Evolutionary conservation across 2,329 filamentous ascomycete species (phyloP), one percentile per base, ranked within the genome.

Genomic region (Alternaria tenuissima): DNA sequence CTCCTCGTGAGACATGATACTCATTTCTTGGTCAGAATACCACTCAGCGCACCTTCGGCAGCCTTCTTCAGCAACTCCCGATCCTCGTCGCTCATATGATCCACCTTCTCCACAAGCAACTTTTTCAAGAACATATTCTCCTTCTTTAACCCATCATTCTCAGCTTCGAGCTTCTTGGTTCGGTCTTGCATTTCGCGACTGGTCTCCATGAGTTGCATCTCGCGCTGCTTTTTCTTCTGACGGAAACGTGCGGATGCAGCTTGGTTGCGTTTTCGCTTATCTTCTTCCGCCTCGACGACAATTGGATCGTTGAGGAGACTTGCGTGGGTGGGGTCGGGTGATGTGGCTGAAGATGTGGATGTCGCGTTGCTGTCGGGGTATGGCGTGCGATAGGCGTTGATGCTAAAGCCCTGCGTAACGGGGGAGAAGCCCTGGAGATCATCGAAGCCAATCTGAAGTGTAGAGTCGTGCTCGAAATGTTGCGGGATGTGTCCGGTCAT

Each of bases 191-290:
- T 91, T 68, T 96, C 93, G 79, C 93, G 70, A 22, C 60, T 76
- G 53, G 70, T 65, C 46, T 78, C 75, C 52, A 76, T 54, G 57
- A 96, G 87, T 8, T 91, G 90, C 79, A 94, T 91, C 82, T 96
- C 93, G 52, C 93, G 90, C 81, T 95, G 92, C 87, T 96, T 96
- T 89, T 96, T 96, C 88, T 96, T 96, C 76, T 95, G 88, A 61
- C 93, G 90, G 85, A 96, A 96, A 51, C 93, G 90, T 18, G 93
- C 93, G 67, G 90, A 93, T 56, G 93, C 93, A 32, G 93, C 93
- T 2, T 93, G 96, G 81, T 96, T 96, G 65, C 93, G 89, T 60
- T 92, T 88, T 51, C 93, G 90, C 82, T 96, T 96, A 78, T 96
- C 93, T 80, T 96, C 93, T 78, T 96, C 93, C 22, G 92, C 92